Evolutionary conservation across 1,284 basidiomycete genomes (phyloP).

Genomic region (Vanrija humicola): DNA sequence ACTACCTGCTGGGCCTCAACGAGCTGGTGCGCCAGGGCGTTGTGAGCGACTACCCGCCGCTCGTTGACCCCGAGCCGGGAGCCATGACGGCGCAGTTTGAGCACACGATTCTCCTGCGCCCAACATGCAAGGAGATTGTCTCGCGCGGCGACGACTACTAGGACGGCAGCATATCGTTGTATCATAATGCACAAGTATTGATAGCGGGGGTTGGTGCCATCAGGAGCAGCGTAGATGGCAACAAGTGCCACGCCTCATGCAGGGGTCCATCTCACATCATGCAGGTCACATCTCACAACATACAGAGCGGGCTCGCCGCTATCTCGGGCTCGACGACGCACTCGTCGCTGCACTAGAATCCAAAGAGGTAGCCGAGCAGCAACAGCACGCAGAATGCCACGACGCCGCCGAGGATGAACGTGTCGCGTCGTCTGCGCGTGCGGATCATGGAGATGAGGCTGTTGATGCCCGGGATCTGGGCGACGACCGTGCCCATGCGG

Average conservation of each 20-base stretch:
- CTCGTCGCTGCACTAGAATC: constrained; percentile 34
- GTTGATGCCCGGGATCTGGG: constrained; percentile 88
- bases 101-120: constrained; percentile 85
- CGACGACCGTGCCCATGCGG: constrained; percentile 76
- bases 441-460: constrained; percentile 88
- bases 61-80: constrained; percentile 64
- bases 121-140: constrained; percentile 92
- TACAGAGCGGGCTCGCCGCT: not conserved
- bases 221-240: too few relatives aligned
- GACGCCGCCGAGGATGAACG: constrained; percentile 80
- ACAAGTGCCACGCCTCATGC: not conserved
- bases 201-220: too few relatives aligned
- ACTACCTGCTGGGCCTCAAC: constrained; percentile 87
- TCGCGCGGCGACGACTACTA: constrained; percentile 90
- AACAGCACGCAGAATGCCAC: constrained; percentile 79
- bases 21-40: constrained; percentile 83
- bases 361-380: constrained; percentile 71
- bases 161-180: not conserved
- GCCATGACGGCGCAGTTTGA: constrained; percentile 95
- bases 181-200: not conserved
- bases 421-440: constrained; percentile 80
- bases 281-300: not conserved
- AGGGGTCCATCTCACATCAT: not conserved
- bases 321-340: too few relatives aligned
- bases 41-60: constrained; percentile 91